Base-by-base conservation (phyloP, 2,329 filamentous ascomycete genomes). In the Apiospora malaysiana region DNA sequence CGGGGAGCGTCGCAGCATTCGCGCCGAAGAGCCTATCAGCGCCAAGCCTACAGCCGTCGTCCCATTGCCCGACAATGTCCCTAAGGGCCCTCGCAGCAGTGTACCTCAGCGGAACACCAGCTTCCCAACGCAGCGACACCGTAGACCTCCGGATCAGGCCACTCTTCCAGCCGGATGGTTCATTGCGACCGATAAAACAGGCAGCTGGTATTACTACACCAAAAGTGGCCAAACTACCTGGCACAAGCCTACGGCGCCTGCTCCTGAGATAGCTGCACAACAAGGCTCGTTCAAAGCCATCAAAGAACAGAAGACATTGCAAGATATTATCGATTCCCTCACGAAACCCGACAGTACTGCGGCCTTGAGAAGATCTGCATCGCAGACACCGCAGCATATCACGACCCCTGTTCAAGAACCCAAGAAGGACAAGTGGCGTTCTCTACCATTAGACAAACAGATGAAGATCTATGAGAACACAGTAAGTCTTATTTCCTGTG, bases 391-490 rank as follows among this genome's bases (percentile, higher is more conserved):
- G 1, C 89, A 91, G 72, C 86, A 89, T 14, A 83, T 85, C 3
- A 88, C 83, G 69, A 85, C 87, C 1, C 86, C 87, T 7, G 82
- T 84, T 5, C 86, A 86, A 65, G 88, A 92, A 80, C 85, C 86
- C 7, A 91, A 89, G 75, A 86, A 87, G 76, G 91, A 94, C 66
- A 93, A 92, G 79, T 94, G 93, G 93, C 87, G 89, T 70, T 87
- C 86, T 71, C 80, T 91, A 43, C 85, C 91, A 1, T 80, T 90
- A 75, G 95, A 98, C 74, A 98, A 98, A 82, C 94, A 96, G 82
- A 97, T 94, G 89, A 97, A 94, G 84, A 87, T 97, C 2, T 98
- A 98, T 77, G 95, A 98, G 81, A 95, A 95, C 78, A 97, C 94
- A 68, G 94, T 97, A 86, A 81, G 93, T 8, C 7, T 65, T 32